Percentiles rank a stretch among this genome's conserved stretches.
phyloP scores from a whole-genome alignment of 352 stramenopile genomes.

The Globisporangium perplexum region DNA sequence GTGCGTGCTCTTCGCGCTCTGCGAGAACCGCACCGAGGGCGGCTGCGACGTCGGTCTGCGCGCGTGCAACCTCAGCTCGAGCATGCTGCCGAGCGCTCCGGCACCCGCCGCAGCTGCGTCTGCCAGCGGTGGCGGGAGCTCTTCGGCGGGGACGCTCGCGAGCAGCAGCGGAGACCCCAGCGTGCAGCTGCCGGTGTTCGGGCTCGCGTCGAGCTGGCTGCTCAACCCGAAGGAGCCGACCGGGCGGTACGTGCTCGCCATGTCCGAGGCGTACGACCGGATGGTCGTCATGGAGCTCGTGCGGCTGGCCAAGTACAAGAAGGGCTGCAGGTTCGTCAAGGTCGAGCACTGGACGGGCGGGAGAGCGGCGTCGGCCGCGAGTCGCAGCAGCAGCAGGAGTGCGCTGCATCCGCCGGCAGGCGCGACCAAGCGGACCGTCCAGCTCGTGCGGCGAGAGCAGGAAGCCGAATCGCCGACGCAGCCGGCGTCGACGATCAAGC shows the following conservation, averaged over 20 bases:
- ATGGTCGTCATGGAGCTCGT: constrained; percentile 75
- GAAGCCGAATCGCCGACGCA: not conserved
- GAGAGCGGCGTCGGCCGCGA: not conserved
- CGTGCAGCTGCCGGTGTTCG: constrained; percentile 33
- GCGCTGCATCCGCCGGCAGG: not conserved
- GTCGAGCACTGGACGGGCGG: constrained; percentile 42
- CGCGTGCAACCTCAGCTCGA: constrained; percentile 50
- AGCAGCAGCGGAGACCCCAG: not conserved
- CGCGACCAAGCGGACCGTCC: constrained; percentile 28
- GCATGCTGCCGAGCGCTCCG: constrained; percentile 5
- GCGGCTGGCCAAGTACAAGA: constrained; percentile 60
- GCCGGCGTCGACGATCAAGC: not conserved
- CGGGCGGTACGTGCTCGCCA: constrained; percentile 58
- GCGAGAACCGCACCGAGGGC: constrained; percentile 40
- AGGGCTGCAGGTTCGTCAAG: constrained; percentile 64
- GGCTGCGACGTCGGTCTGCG: constrained; percentile 56
- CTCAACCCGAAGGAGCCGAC: constrained; percentile 74
- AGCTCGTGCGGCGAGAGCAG: constrained; percentile 41
- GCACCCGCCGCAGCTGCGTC: not conserved
- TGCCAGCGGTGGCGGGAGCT: not conserved
- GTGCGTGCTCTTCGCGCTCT: constrained; percentile 59
- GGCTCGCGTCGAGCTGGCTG: constrained; percentile 24
- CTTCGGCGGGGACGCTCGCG: not conserved
- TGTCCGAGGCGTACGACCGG: constrained; percentile 67
- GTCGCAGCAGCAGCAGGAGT: not conserved